Evolutionary conservation across 2,329 filamentous ascomycete genomes (phyloP).

Genomic region (Fusarium setosum): DNA sequence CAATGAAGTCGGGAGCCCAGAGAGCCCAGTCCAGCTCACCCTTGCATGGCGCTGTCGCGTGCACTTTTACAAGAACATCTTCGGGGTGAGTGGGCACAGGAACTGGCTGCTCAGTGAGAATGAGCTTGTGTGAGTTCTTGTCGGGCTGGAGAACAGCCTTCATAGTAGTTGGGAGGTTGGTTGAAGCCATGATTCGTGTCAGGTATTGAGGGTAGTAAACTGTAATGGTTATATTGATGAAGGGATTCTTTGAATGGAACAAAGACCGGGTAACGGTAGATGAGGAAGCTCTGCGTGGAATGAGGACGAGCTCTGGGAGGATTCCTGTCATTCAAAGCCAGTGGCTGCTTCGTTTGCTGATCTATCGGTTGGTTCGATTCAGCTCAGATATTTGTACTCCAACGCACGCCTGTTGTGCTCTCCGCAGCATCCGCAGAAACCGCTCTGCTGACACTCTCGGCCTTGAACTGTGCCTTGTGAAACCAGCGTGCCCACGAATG

Average conservation of each 20-base stretch:
- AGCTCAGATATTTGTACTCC: not conserved
- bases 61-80: conserved; percentile 47
- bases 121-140: conserved; percentile 25
- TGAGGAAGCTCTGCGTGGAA: not conserved
- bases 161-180: conserved; percentile 14
- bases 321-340: not conserved
- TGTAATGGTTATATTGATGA: not conserved
- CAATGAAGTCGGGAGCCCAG: conserved; percentile 33
- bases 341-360: not conserved
- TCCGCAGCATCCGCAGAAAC: no score
- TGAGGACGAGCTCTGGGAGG: not conserved
- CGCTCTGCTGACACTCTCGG: not conserved
- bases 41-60: conserved; percentile 47
- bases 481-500: not conserved
- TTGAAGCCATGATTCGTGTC: conserved; percentile 6
- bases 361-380: no score
- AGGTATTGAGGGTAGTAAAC: not conserved
- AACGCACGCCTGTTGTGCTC: no score
- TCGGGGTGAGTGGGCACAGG: conserved; percentile 35
- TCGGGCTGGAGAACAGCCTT: conserved; percentile 26
- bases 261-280: not conserved
- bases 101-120: conserved; percentile 16
- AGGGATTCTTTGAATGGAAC: not conserved
- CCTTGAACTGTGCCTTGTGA: not conserved
- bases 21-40: conserved; percentile 48